These are phyloP conservation scores for Cystobasidiaceae sp. DNA, from an alignment of 1,284 basidiomycete genomes.

Conservation along the genomic window DNA sequence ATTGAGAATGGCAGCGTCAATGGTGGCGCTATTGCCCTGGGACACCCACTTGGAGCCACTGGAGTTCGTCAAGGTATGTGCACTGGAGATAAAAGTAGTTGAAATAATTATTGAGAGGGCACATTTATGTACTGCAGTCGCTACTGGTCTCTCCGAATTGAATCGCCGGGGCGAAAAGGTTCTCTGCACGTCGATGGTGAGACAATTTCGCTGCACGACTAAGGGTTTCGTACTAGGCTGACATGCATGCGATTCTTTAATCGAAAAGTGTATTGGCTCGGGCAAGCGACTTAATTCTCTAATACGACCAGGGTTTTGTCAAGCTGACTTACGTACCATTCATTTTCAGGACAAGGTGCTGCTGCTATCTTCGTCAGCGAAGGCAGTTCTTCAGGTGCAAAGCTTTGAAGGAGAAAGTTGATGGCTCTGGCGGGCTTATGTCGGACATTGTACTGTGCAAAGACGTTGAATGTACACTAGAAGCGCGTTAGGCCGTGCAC, in stretches of 20 bases:
- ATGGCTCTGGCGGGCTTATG: too few species aligned
- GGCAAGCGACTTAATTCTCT: too few species aligned
- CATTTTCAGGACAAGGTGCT: too few species aligned
- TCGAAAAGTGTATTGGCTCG: constrained; percentile 64
- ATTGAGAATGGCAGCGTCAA: constrained; percentile 42
- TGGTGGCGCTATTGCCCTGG: constrained; percentile 51
- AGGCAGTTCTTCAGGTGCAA: neutral
- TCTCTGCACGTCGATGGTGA: constrained; percentile 69
- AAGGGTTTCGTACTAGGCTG: neutral
- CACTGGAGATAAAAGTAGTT: too few species aligned
- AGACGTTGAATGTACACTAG: too few species aligned
- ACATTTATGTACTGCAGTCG: constrained; percentile 50
- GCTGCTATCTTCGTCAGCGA: constrained; percentile 25
- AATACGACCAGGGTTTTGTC: too few species aligned
- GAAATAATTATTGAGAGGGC: constrained; percentile 56
- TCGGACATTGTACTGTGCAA: too few species aligned
- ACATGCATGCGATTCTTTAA: neutral
- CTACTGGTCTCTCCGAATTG: constrained; percentile 78
- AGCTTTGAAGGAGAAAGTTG: too few species aligned
- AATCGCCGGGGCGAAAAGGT: constrained; percentile 72
- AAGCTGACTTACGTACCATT: too few species aligned
- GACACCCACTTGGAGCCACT: constrained; percentile 54
- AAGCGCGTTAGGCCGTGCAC: too few species aligned
- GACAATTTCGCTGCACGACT: neutral
- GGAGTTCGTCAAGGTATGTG: constrained; percentile 56